These are phyloP conservation scores for Plasmodium reichenowi DNA, from an alignment of 169 alveolate genomes.

Conservation along the genomic window DNA sequence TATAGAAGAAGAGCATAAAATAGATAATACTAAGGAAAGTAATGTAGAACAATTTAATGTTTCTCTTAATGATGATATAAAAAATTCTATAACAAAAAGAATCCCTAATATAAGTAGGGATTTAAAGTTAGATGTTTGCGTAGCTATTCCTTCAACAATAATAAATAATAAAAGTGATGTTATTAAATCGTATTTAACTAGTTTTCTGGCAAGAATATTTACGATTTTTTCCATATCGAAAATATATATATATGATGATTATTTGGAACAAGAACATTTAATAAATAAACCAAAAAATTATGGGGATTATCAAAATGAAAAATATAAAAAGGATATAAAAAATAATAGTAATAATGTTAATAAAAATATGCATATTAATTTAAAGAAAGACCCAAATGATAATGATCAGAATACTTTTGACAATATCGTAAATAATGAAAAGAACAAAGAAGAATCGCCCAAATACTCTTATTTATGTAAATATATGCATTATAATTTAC, in stretches of 20 bases:
- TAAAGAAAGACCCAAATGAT: not conserved
- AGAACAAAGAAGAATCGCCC: not conserved
- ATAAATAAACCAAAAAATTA: not conserved
- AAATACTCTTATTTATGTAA: conserved; percentile 56
- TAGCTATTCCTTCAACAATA: conserved; percentile 70
- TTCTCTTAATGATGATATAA: conserved; percentile 32
- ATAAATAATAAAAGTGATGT: conserved; percentile 70
- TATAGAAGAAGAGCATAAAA: not conserved
- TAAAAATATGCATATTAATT: not conserved
- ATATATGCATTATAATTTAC: conserved; percentile 80
- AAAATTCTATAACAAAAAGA: conserved; percentile 10
- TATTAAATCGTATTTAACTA: conserved; percentile 51
- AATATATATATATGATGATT: conserved; percentile 68
- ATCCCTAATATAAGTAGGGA: conserved; percentile 71
- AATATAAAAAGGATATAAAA: conserved; percentile 2
- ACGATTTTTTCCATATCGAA: conserved; percentile 62
- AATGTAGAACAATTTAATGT: not conserved
- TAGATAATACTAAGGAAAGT: not conserved
- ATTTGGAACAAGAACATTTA: not conserved
- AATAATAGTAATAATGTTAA: not conserved
- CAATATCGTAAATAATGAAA: not conserved
- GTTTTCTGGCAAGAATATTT: conserved; percentile 62
- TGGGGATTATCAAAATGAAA: not conserved
- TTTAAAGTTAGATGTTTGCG: conserved; percentile 34
- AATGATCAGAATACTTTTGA: not conserved